These are phyloP conservation scores for Cyclaneusma minus DNA, from an alignment of 2,329 filamentous ascomycete species.

Conservation along the genomic window DNA sequence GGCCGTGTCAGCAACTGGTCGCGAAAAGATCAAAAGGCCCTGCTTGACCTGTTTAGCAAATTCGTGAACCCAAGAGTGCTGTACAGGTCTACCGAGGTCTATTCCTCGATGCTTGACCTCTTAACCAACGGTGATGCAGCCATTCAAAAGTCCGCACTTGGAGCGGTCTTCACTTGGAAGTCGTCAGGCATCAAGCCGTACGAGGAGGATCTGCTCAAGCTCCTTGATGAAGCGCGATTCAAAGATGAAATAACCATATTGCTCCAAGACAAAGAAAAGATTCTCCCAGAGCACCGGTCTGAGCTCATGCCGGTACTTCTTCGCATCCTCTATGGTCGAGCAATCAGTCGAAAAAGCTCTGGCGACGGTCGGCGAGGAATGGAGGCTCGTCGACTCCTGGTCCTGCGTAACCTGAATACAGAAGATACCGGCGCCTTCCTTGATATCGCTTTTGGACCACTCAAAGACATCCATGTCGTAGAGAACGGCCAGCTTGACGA, in stretches of 20 bases:
- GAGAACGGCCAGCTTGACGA: slow-evolving; percentile 22
- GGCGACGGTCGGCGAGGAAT: slow-evolving; percentile 68
- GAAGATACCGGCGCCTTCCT: slow-evolving; percentile 70
- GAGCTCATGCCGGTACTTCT: slow-evolving; percentile 76
- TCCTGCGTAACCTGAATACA: slow-evolving; percentile 61
- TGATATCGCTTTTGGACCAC: slow-evolving; percentile 60
- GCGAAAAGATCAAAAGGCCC: slow-evolving; percentile 66
- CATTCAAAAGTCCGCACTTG: slow-evolving; percentile 72
- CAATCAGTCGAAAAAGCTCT: slow-evolving; percentile 67
- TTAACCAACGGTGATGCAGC: slow-evolving; percentile 82
- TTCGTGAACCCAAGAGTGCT: slow-evolving; percentile 79
- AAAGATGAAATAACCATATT: slow-evolving; percentile 89
- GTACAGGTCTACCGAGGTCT: slow-evolving; percentile 63
- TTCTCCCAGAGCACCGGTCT: slow-evolving; percentile 56
- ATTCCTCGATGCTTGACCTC: slow-evolving; percentile 56
- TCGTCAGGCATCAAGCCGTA: slow-evolving; percentile 59
- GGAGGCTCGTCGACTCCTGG: slow-evolving; percentile 64
- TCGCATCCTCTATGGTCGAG: slow-evolving; percentile 74
- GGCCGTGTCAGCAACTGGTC: slow-evolving; percentile 42
- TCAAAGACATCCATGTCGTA: slow-evolving; percentile 45
- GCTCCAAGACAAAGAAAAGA: slow-evolving; percentile 57
- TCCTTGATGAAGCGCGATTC: slow-evolving; percentile 83
- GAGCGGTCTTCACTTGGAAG: slow-evolving; percentile 83
- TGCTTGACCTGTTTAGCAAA: slow-evolving; percentile 67
- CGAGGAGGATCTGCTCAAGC: slow-evolving; percentile 68